A percentile compares a stretch with the other conserved stretches of the same genome.
Conservation (phyloP, 257 asterid species). For the Gentiana macrophylla region DNA sequence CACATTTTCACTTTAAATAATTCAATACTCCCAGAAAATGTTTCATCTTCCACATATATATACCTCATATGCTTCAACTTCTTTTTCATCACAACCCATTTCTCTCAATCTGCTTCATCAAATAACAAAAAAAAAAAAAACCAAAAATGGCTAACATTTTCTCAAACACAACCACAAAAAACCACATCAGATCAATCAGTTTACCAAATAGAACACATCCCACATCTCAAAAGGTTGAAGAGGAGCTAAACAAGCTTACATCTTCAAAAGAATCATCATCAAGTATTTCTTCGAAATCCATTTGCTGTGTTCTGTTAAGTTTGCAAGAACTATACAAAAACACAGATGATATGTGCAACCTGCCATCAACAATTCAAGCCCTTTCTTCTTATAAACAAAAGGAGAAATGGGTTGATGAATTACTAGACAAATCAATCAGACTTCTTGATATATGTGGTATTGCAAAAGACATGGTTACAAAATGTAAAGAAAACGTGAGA, state of each 20-base stretch:
- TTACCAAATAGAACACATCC: conserved; percentile 30
- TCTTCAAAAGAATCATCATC: not conserved
- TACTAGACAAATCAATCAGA: too few relatives aligned
- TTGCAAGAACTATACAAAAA: conserved; percentile 12
- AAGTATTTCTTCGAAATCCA: conserved; percentile 5
- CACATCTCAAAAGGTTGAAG: conserved; percentile 15
- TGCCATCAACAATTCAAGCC: conserved; percentile 15
- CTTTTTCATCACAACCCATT: not conserved
- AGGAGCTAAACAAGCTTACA: conserved; percentile 16
- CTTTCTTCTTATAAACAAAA: conserved; percentile 9
- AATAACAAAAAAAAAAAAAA: too few relatives aligned
- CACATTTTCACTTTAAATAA: conserved; percentile 9
- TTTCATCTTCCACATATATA: conserved; percentile 11
- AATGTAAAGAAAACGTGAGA: conserved; percentile 15
- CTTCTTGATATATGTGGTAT: too few relatives aligned
- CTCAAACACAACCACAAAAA: conserved; percentile 9
- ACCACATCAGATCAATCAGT: conserved; percentile 23
- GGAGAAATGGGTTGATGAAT: too few relatives aligned
- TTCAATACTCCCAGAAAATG: not conserved
- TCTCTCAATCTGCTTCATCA: too few relatives aligned
- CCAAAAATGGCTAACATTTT: conserved; percentile 15
- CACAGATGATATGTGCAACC: conserved; percentile 21
- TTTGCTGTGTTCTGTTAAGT: conserved; percentile 11
- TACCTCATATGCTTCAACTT: not conserved
- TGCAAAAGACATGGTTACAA: not conserved